Evolutionary conservation across 1,139 yeast species (phyloP), one percentile per base, ranked within the genome.

Genomic region (Yamadazyma aaseri): DNA sequence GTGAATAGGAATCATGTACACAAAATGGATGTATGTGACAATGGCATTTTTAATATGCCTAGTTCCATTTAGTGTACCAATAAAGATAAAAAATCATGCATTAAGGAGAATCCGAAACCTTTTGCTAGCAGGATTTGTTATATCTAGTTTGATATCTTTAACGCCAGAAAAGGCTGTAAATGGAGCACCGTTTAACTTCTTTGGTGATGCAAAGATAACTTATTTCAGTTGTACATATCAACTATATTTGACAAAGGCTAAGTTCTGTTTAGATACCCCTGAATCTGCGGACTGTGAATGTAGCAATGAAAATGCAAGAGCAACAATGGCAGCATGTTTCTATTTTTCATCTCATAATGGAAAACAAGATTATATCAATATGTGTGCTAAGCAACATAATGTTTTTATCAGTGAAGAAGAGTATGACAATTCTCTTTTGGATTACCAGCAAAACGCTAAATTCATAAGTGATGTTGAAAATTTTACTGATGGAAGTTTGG

Each of bases 311-410:
- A 50, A 56, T 29, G 71, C 73, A 1, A 49, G 68, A 45, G 64
- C 73, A n/a, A 65, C 72, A 1, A 57, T 67, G 30, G 54, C 72
- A 6, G 62, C 61, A 38, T 70, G 74, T 41, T 66, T 60, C 42
- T 31, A 44, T 11, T 35, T 40, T 2, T 59, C 57, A 3, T 55
- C 56, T 37, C 53, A 54, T 2, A 32, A 44, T 1, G 50, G 54
- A 27, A 26, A 30, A 16, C 29, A 33, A 6, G 42, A 55, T 8
- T 58, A 63, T 36, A 31, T 66, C 12, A 37, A 42, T 6, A 42
- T 46, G 42, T 69, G 75, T 45, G 38, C 45, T n/a, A 33, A 32
- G 1, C 46, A 51, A 3, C 55, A 34, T 31, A 56, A 62, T 28
- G 48, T 51, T 5, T 43, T 55, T 1, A 31, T 71, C 6, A 60